These are phyloP conservation scores for Butyriboletus loyo DNA, from an alignment of 768 basidiomycete species.

Conservation along the genomic window DNA sequence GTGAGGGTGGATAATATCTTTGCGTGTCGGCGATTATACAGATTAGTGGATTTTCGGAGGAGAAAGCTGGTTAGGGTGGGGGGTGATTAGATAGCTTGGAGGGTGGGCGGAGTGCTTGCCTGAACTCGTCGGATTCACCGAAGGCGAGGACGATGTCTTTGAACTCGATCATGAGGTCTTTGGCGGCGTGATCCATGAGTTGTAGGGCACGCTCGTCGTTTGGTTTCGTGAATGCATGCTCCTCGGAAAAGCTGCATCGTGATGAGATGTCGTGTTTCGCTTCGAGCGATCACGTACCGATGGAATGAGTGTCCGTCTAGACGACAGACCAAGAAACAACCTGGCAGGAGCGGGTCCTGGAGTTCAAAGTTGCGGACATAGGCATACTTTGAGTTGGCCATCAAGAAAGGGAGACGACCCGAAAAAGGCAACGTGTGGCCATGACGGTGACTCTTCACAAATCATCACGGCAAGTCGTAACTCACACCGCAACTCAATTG, in stretches of 20 bases:
- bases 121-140: conserved; percentile 97
- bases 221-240: conserved; percentile 82
- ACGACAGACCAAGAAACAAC: conserved; percentile 80
- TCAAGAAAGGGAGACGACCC: conserved; percentile 28
- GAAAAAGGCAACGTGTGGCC: conserved; percentile 16
- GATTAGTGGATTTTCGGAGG: conserved; percentile 63
- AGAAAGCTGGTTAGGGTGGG: conserved; percentile 65
- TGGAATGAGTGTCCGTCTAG: conserved; percentile 95
- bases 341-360: conserved; percentile 80
- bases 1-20: conserved; percentile 85
- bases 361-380: conserved; percentile 91
- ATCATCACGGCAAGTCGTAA: conserved; percentile 3
- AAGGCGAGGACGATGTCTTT: conserved; percentile 85
- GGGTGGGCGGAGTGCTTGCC: conserved; percentile 42
- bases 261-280: neutral
- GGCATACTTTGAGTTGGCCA: conserved; percentile 92
- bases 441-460: conserved; percentile 14
- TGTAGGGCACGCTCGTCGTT: conserved; percentile 85
- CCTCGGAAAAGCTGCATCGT: conserved; percentile 70
- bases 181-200: conserved; percentile 92
- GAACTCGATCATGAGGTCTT: conserved; percentile 74
- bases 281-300: conserved; percentile 47
- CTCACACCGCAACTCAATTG: neutral
- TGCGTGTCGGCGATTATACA: conserved; percentile 84
- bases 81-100: neutral